Evolutionary conservation across 1,139 yeast genomes (phyloP), one percentile per base, ranked within the genome.

Genomic region (Candida sp.): DNA sequence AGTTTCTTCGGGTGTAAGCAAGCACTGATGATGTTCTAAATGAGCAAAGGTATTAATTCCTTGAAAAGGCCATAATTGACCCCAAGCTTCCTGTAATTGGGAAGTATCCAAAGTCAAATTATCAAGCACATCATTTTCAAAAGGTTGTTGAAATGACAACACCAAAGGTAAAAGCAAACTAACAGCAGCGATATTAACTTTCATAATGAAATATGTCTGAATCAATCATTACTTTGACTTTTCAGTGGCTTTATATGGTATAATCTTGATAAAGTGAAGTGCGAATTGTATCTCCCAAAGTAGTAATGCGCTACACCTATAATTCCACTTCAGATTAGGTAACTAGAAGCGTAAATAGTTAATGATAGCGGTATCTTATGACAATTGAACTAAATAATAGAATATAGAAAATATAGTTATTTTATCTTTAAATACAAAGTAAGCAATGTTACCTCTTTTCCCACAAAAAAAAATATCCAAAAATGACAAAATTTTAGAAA

Each of bases 1-100:
- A 1, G 64, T 53, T 4, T 61, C 54, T 1, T 70, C 73, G 2
- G 76, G 66, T 40, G 80, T 64, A 6, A 78, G 45, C 30, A 86
- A 68, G 55, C 95, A 86, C 48, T 70, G 69, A 36, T 75, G 68
- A 49, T 78, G 74, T 23, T 81, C 81, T 43, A 85, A 65, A 50
- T 86, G 91, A 5, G 93, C 93, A 70, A 84, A 86, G 0, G 93
- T 81, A 53, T 80, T 75, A 41, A 85, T 74, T 1, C 93, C 93
- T 50, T 77, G 77, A 53, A 81, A 83, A 9, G 85, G 84, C 87
- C 87, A 82, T 23, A 72, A 75, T 41, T 71, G 72, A 2, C 80
- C 86, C 88, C 88, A 83, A 47, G 76, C 62, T 5, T 81, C 79
- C 27, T 74, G 65, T 25, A 81, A 60, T 5, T 73, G 54, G 5